These are phyloP conservation scores for Jacaranda copaia DNA, from an alignment of 257 asterid genomes.

Conservation along the genomic window DNA sequence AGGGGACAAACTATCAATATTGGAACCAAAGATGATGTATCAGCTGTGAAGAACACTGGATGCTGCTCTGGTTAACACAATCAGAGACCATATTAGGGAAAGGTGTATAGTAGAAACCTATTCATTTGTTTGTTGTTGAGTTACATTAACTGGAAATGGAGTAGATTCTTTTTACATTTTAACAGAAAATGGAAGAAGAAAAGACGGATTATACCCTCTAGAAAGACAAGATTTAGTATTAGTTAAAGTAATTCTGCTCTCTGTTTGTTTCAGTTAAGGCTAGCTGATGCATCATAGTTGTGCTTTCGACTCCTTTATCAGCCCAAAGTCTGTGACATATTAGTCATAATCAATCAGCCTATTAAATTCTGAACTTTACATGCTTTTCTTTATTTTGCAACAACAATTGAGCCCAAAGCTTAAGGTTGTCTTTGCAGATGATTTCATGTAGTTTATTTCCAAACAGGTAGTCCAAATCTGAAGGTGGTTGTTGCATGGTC, in stretches of 20 bases:
- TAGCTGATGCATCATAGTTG: background rate
- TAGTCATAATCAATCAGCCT: background rate
- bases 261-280: background rate
- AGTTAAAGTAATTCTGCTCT: background rate
- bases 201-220: conserved; percentile 1
- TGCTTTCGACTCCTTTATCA: background rate
- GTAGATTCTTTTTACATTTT: conserved; percentile 30
- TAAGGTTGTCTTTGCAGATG: background rate
- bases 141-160: conserved; percentile 22
- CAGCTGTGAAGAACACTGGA: conserved; percentile 73
- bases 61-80: conserved; percentile 72
- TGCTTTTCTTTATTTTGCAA: too few relatives aligned
- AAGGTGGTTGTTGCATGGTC: too few relatives aligned
- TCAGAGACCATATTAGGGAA: conserved; percentile 17
- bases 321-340: background rate
- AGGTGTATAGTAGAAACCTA: conserved; percentile 35
- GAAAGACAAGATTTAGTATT: conserved; percentile 10
- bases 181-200: conserved; percentile 21
- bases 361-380: background rate
- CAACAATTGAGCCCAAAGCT: background rate
- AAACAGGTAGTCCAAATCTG: too few relatives aligned
- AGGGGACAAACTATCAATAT: conserved; percentile 75
- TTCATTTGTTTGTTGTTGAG: conserved; percentile 31
- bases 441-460: too few relatives aligned
- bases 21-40: conserved; percentile 73